Evolutionary conservation across 139 green algal species (phyloP).

Genomic region (Tetradesmus lagerheimii): DNA sequence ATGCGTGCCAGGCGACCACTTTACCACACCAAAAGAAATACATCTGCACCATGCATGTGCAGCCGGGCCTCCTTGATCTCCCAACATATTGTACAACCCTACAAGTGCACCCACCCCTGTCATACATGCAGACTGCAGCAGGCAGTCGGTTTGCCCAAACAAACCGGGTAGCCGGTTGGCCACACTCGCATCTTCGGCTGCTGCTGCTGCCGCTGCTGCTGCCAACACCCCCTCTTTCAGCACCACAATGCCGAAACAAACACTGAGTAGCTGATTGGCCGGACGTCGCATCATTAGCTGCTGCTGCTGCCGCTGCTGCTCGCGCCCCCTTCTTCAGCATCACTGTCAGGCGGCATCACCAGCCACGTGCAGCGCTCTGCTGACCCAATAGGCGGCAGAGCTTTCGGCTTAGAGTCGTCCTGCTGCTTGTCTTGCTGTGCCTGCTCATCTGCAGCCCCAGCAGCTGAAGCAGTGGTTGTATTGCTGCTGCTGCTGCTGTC

Average conservation of each 20-base stretch:
- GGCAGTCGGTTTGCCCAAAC: too few species aligned
- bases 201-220: too few species aligned
- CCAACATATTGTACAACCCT: background rate
- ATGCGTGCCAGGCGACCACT: background rate
- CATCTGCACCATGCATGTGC: background rate
- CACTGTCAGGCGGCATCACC: background rate
- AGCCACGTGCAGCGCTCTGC: constrained; percentile 21
- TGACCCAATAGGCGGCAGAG: background rate
- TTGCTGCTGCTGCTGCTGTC: constrained; percentile 14
- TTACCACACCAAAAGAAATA: background rate
- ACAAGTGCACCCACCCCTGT: background rate
- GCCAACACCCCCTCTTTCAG: too few species aligned
- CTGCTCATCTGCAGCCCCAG: background rate
- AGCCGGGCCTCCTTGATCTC: background rate
- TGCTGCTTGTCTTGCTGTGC: constrained; percentile 10
- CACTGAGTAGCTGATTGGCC: too few species aligned
- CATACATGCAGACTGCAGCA: too few species aligned
- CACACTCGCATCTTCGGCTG: too few species aligned
- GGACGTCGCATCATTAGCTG: background rate
- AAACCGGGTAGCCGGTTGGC: too few species aligned
- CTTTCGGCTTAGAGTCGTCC: background rate
- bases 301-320: background rate
- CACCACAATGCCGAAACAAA: too few species aligned
- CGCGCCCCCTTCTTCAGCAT: background rate
- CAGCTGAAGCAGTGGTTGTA: background rate